Conservation (phyloP, 805 yeast genomes). For the Suhomyces vadensis region DNA sequence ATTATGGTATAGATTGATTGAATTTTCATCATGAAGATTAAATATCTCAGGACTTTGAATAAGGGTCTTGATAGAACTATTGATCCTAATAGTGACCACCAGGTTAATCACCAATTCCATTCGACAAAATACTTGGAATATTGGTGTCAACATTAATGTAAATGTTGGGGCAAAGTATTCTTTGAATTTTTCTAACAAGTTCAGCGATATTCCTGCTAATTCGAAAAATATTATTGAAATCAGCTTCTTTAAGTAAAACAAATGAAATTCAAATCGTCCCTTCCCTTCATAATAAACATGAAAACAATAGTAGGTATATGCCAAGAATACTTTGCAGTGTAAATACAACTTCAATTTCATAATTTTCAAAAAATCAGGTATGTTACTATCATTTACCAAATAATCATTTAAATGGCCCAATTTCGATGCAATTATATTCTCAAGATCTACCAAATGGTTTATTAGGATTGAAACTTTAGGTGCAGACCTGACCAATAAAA, state of each 20-base stretch:
- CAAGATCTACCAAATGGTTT: slow-evolving; percentile 36
- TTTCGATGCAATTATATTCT: slow-evolving; percentile 32
- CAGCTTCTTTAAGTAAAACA: slow-evolving; percentile 19
- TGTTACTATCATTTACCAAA: slow-evolving; percentile 22
- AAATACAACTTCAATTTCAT: slow-evolving; percentile 16
- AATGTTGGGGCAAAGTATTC: slow-evolving; percentile 4
- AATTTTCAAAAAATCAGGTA: slow-evolving; percentile 7
- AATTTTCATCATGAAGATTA: slow-evolving; percentile 1
- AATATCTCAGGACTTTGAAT: neutral
- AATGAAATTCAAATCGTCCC: slow-evolving; percentile 15
- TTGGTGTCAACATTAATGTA: slow-evolving; percentile 9
- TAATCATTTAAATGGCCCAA: slow-evolving; percentile 35
- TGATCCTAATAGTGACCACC: slow-evolving; percentile 8
- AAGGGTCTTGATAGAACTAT: slow-evolving; percentile 1
- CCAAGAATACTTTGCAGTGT: slow-evolving; percentile 15
- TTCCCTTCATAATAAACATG: slow-evolving; percentile 19
- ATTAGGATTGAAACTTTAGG: slow-evolving; percentile 23
- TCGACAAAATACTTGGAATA: slow-evolving; percentile 3
- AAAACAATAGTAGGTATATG: slow-evolving; percentile 19
- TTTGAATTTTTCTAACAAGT: neutral
- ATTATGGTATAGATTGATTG: neutral
- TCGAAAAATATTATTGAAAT: slow-evolving; percentile 16
- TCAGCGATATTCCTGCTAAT: slow-evolving; percentile 9
- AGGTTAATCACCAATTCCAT: slow-evolving; percentile 8
- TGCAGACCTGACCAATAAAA: neutral